Base-by-base conservation (phyloP, 106 monocot species). In the Xerophyta viscosa region DNA sequence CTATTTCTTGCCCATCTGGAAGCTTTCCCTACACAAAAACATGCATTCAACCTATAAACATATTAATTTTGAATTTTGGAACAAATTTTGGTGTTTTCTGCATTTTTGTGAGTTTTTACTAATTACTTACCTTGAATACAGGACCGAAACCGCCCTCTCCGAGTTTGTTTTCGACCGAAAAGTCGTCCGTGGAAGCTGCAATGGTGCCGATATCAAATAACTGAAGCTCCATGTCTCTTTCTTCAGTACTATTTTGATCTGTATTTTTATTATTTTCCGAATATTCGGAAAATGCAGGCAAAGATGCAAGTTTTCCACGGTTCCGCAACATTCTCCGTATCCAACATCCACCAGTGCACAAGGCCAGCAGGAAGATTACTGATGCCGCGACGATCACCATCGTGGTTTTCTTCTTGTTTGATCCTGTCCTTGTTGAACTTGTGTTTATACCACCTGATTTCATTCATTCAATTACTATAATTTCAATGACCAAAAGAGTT, bases 1-100 rank as follows among this genome's bases (percentile, higher is more conserved):
- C 71, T 29, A 71, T 29, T 26, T 72, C 65, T 21, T 49, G 25
- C 4, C 63, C 71, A 17, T 44, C 50, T 22, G 10, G 19, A 13
- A 70, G 37, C 26, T 45, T 48, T 8, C 70, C 62, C 61, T 70
- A 19, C 6, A 25, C 15, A 17, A 19, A 17, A 18, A 41, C 1
- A 26, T 36, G 5, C 5, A 5, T 36, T 36, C 11, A 3, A 7
- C 13, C 15, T 15, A 39, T 3, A 39, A 39, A 7, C 39, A 36
- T 36, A 6, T 36, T 36, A 11, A 36, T 15, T 39, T 18, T 30
- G 3, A 29, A 29, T n/a, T 53, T 3, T 2, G 0, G 2, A 28
- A 12, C 13, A 29, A 10, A 53, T 30, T 25, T n/a, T 6, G 29
- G 29, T 3, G 12, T 52, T n/a, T n/a, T n/a, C n/a, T n/a, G n/a